These are phyloP conservation scores for Hemisphaericaspora xylofermentans DNA, from an alignment of 1,139 yeast species.

Conservation along the genomic window DNA sequence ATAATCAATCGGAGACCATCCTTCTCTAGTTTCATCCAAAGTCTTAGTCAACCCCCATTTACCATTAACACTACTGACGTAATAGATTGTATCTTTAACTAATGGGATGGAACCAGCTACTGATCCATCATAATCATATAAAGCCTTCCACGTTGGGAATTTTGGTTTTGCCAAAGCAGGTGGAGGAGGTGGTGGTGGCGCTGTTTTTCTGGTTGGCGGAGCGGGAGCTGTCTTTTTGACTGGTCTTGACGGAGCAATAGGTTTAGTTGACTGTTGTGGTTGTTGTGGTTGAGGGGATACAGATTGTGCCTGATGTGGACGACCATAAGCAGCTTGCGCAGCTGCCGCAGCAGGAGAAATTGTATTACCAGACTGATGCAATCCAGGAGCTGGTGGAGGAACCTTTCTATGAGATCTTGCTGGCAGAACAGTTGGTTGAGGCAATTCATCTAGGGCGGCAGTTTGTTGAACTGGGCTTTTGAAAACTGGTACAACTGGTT, in stretches of 20 bases:
- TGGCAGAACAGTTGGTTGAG: constrained; percentile 16
- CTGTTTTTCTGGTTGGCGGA: constrained; percentile 17
- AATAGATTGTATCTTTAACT: constrained; percentile 69
- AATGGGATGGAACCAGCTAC: constrained; percentile 81
- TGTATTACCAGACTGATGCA: constrained; percentile 9
- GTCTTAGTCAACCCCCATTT: constrained; percentile 86
- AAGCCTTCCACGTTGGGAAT: constrained; percentile 79
- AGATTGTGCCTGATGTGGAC: constrained; percentile 7
- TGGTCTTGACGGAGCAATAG: constrained; percentile 25
- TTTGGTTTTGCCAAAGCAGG: constrained; percentile 70
- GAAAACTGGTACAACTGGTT: constrained; percentile 18
- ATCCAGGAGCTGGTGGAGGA: constrained; percentile 16
- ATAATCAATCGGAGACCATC: constrained; percentile 97
- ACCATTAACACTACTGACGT: constrained; percentile 73
- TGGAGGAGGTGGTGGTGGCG: constrained; percentile 56
- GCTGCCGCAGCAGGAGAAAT: constrained; percentile 19
- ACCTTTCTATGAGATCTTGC: constrained; percentile 12
- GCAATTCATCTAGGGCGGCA: not conserved
- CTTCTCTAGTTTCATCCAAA: constrained; percentile 74
- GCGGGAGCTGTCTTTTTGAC: constrained; percentile 39
- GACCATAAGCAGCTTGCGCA: constrained; percentile 16
- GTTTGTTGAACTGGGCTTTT: constrained; percentile 17
- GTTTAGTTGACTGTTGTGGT: constrained; percentile 14
- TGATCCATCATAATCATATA: constrained; percentile 86
- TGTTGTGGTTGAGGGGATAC: constrained; percentile 5